Base-by-base conservation (phyloP, 1,284 basidiomycete genomes). In the Ustanciosporium gigantosporum region DNA sequence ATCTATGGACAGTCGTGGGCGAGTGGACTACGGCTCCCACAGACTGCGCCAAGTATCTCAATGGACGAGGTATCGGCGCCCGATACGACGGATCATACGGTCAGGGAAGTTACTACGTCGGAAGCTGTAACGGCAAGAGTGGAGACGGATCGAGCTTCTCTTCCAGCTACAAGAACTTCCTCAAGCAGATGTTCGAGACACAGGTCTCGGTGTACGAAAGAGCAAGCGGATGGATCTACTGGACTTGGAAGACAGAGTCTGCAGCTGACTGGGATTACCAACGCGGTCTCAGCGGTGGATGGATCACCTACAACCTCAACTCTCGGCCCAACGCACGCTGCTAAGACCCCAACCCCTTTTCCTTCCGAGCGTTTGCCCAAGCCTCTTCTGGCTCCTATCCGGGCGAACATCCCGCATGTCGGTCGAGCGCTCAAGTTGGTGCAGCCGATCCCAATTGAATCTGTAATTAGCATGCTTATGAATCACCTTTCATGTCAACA, bases 41-140 rank as follows among this genome's bases (percentile, higher is more conserved):
- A 8, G 92, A 95, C 77, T 95, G 91, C 70, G 90, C 91, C 20
- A 86, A 81, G 70, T 91, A 86, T 83, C 81, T 90, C 8, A 89
- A 89, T 72, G 77, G 70, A 15, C 57, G 71, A 16, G 82, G 85
- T 20, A 62, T 82, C 16, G 88, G 89, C n/a, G 82, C 88, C 6
- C 83, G 90, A 36, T 94, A 89, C 76, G 91, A 90, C 67, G 91
- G 90, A 20, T 80, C 85, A 4, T 87, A 82, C 70, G 55, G 55
- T 6, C 66, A 55, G 3, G 73, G 66, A 43, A 68, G 60, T 32
- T 64, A 50, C 21, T 55, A 49, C 34, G 82, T 89, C 25, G 91
- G 90, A 36, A 87, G 83, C 72, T 97, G 93, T 80, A 70, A 60
- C 0, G 86, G 84, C 34, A 79, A 86, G 70, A 88, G 89, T 0